phyloP scores from a whole-genome alignment of 2,329 filamentous ascomycete species.

The Exophiala spinifera region DNA sequence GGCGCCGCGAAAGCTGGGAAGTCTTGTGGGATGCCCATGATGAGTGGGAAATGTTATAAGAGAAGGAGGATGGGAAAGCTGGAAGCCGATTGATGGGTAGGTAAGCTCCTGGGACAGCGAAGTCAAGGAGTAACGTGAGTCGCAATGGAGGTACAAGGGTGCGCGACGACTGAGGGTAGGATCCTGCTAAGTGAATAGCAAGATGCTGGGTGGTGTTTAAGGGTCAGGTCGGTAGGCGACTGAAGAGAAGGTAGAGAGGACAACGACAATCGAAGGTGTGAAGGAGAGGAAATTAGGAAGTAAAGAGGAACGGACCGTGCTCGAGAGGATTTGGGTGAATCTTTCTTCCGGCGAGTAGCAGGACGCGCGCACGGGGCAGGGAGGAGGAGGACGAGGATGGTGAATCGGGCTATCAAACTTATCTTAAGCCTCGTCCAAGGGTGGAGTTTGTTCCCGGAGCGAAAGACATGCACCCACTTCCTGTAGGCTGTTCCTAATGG shows the following conservation, averaged over 20 bases:
- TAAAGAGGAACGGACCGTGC: constrained; percentile 2
- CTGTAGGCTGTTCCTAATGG: too few species aligned
- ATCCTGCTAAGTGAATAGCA: constrained; percentile 27
- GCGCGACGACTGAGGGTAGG: background rate
- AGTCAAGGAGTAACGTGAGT: background rate
- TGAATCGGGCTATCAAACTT: constrained; percentile 11
- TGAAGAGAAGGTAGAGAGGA: constrained; percentile 1
- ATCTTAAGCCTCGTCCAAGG: constrained; percentile 7
- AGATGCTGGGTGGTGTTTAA: constrained; percentile 5
- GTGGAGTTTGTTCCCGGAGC: constrained; percentile 19
- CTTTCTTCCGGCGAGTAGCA: too few species aligned
- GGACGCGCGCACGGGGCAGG: constrained; percentile 1
- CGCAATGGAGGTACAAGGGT: background rate
- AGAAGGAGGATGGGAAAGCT: background rate
- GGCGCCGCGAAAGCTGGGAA: constrained; percentile 7
- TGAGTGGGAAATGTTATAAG: background rate
- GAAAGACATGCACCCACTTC: too few species aligned
- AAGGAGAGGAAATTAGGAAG: constrained; percentile 2
- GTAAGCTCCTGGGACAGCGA: background rate
- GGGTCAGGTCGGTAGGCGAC: background rate
- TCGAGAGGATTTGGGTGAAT: background rate
- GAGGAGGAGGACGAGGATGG: background rate
- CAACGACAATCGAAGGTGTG: constrained; percentile 4
- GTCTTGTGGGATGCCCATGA: constrained; percentile 20
- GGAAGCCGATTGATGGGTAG: background rate